Conservation (phyloP, 1,139 yeast species). For the Suhomyces bribrorum region DNA sequence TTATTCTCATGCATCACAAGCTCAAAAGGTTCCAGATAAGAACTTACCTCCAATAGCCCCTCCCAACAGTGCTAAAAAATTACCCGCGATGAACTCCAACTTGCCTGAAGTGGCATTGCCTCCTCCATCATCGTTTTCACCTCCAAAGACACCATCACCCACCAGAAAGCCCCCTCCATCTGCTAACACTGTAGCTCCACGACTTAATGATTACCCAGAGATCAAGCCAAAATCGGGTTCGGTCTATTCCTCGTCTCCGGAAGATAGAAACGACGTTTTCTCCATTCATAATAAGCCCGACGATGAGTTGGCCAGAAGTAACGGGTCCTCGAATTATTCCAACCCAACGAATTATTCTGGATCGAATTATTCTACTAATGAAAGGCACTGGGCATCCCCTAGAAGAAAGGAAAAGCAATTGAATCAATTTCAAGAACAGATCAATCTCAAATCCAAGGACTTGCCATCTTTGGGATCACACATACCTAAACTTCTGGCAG, state of each 20-base stretch:
- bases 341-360: conserved; percentile 46
- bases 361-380: conserved; percentile 29
- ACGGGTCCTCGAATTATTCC: conserved; percentile 19
- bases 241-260: conserved; percentile 20
- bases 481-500: conserved; percentile 10
- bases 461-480: conserved; percentile 18
- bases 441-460: conserved; percentile 40
- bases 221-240: conserved; percentile 13
- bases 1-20: conserved; percentile 17
- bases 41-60: conserved; percentile 7
- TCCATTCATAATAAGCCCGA: conserved; percentile 19
- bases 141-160: conserved; percentile 24
- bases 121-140: conserved; percentile 13
- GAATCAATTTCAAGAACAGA: conserved; percentile 42
- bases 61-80: conserved; percentile 3
- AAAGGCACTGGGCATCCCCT: conserved; percentile 59
- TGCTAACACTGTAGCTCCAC: conserved; percentile 3
- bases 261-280: conserved; percentile 36
- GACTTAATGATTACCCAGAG: conserved; percentile 6
- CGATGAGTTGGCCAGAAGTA: conserved; percentile 16
- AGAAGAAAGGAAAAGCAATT: conserved; percentile 40
- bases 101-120: conserved; percentile 7
- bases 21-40: not conserved
- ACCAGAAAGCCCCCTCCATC: conserved; percentile 26
- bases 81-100: not conserved